phyloP scores from a whole-genome alignment of 306 rosid species.

The Arachis stenosperma region DNA sequence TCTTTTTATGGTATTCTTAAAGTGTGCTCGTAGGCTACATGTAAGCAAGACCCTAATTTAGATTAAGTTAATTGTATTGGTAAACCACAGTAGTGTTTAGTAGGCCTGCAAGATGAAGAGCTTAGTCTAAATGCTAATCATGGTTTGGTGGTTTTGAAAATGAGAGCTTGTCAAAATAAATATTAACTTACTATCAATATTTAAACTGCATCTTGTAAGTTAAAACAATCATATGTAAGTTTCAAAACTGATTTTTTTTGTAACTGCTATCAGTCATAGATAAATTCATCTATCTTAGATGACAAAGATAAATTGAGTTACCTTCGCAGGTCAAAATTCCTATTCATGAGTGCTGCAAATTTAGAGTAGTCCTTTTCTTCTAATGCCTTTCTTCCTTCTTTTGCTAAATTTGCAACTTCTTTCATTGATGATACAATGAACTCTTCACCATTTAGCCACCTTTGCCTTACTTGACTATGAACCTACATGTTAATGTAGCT shows the following conservation, averaged over 20 bases:
- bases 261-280: neutral
- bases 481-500: constrained; percentile 54
- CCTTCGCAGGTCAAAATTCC: constrained; percentile 88
- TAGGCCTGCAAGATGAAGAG: neutral
- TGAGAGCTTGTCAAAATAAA: constrained; percentile 8
- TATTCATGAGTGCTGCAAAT: constrained; percentile 75
- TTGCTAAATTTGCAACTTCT: constrained; percentile 74
- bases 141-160: constrained; percentile 1
- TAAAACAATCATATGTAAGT: neutral
- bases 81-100: neutral
- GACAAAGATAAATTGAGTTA: constrained; percentile 33
- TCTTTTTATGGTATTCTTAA: too few species aligned
- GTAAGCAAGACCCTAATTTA: neutral
- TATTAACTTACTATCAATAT: constrained; percentile 5
- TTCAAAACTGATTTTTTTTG: constrained; percentile 13
- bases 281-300: constrained; percentile 1
- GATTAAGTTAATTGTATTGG: neutral
- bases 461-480: constrained; percentile 77
- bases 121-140: neutral
- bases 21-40: too few species aligned
- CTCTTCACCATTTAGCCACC: constrained; percentile 89
- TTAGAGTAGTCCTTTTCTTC: constrained; percentile 66
- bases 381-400: constrained; percentile 69
- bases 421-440: constrained; percentile 74
- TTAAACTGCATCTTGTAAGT: neutral